Conservation (phyloP, 306 rosid species). For the Prunus armeniaca region DNA sequence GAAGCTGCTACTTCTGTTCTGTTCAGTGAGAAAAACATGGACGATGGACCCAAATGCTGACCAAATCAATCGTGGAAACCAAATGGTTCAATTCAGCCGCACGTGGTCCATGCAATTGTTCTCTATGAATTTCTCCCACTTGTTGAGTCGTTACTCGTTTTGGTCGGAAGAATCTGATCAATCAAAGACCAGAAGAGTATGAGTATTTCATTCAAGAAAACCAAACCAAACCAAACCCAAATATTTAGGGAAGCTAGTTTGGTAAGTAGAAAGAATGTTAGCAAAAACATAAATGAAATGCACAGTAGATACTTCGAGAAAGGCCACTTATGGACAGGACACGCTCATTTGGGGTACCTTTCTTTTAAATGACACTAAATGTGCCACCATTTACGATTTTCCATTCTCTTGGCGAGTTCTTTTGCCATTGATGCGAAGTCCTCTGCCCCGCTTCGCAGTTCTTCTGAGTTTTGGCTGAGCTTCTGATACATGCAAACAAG, state of each 20-base stretch:
- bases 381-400: constrained; percentile 96
- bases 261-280: too few relatives aligned
- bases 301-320: neutral
- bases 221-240: neutral
- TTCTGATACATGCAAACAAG: constrained; percentile 37
- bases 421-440: constrained; percentile 79
- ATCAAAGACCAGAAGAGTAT: neutral
- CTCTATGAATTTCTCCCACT: too few relatives aligned
- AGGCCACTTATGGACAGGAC: neutral
- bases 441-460: constrained; percentile 68
- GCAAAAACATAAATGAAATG: neutral
- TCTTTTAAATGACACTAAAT: neutral
- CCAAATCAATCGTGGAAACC: neutral
- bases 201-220: neutral
- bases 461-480: constrained; percentile 60
- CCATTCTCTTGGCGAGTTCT: constrained; percentile 75
- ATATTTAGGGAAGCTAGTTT: neutral
- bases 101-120: neutral
- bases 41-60: neutral
- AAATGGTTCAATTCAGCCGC: neutral
- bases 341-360: neutral
- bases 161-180: neutral
- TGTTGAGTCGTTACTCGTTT: neutral
- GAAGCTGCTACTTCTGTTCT: neutral
- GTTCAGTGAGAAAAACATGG: neutral